Evolutionary conservation across 768 basidiomycete species (phyloP).

Genomic region (Cystoderma amianthinum): DNA sequence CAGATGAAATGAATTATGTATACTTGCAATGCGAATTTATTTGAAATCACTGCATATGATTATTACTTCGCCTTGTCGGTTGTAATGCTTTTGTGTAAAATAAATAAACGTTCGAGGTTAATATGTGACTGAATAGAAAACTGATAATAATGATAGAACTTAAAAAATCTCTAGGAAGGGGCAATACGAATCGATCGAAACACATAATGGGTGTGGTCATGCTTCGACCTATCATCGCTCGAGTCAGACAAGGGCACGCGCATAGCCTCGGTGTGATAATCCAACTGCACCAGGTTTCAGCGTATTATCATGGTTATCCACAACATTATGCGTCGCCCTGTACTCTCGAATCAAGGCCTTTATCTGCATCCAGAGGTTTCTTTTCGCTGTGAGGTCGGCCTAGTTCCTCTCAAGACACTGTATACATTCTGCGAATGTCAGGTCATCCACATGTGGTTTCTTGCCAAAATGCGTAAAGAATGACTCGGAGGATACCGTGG

Average conservation of each 20-base stretch:
- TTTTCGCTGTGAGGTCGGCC: conserved; percentile 67
- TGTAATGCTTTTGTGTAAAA: too few relatives aligned
- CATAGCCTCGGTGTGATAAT: conserved; percentile 36
- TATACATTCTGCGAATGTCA: conserved; percentile 77
- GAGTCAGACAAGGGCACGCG: conserved; percentile 37
- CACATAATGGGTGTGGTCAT: too few relatives aligned
- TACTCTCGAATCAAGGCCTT: conserved; percentile 38
- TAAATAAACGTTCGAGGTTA: too few relatives aligned
- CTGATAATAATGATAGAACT: too few relatives aligned
- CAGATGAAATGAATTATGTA: too few relatives aligned
- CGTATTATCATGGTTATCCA: conserved; percentile 17
- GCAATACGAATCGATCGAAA: too few relatives aligned
- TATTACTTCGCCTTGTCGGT: too few relatives aligned
- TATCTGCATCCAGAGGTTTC: conserved; percentile 50
- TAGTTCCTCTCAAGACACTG: conserved; percentile 81
- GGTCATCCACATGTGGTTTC: conserved; percentile 55
- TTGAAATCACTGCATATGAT: too few relatives aligned
- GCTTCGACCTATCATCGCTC: conserved; percentile 16
- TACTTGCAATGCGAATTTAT: too few relatives aligned
- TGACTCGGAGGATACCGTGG: conserved; percentile 71
- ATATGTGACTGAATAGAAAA: too few relatives aligned
- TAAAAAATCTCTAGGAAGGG: too few relatives aligned
- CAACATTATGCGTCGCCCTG: conserved; percentile 47
- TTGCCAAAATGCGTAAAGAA: conserved; percentile 77
- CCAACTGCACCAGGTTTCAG: conserved; percentile 6